These are phyloP conservation scores for Aspergillus asperescens DNA, from an alignment of 495 filamentous ascomycete genomes.

Conservation along the genomic window DNA sequence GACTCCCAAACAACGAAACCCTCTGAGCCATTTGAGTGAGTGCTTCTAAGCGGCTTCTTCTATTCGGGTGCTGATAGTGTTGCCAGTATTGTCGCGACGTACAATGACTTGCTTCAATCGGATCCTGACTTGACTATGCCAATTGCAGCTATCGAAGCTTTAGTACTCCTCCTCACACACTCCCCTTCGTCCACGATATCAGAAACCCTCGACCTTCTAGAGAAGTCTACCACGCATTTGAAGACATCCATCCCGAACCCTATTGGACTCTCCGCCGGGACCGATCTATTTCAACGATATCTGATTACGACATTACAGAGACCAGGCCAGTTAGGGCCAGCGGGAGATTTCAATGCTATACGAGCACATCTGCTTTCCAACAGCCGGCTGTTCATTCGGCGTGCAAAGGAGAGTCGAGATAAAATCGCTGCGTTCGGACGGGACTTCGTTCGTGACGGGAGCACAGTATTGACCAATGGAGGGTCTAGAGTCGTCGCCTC, in stretches of 20 bases:
- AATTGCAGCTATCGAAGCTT: slow-evolving; percentile 88
- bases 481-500: slow-evolving; percentile 78
- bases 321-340: slow-evolving; percentile 47
- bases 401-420: slow-evolving; percentile 79
- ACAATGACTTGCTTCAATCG: slow-evolving; percentile 52
- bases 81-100: slow-evolving; percentile 52
- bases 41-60: not conserved
- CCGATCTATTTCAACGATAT: slow-evolving; percentile 92
- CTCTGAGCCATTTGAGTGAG: slow-evolving; percentile 43
- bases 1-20: slow-evolving; percentile 23
- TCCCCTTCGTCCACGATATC: slow-evolving; percentile 78
- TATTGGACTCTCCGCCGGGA: slow-evolving; percentile 83
- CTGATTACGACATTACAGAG: slow-evolving; percentile 66
- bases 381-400: slow-evolving; percentile 73
- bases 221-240: slow-evolving; percentile 65
- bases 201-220: slow-evolving; percentile 83
- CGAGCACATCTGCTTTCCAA: slow-evolving; percentile 78
- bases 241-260: slow-evolving; percentile 76
- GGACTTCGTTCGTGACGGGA: slow-evolving; percentile 69
- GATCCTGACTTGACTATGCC: slow-evolving; percentile 91
- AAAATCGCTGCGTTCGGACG: slow-evolving; percentile 75
- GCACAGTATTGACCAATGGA: slow-evolving; percentile 79
- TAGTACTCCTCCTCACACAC: slow-evolving; percentile 75
- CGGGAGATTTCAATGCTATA: slow-evolving; percentile 72
- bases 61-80: slow-evolving; percentile 15